A percentile compares a stretch with the other conserved stretches of the same genome.
phyloP scores from a whole-genome alignment of 2,329 filamentous ascomycete genomes.

The Paracamarosporium sp. region DNA sequence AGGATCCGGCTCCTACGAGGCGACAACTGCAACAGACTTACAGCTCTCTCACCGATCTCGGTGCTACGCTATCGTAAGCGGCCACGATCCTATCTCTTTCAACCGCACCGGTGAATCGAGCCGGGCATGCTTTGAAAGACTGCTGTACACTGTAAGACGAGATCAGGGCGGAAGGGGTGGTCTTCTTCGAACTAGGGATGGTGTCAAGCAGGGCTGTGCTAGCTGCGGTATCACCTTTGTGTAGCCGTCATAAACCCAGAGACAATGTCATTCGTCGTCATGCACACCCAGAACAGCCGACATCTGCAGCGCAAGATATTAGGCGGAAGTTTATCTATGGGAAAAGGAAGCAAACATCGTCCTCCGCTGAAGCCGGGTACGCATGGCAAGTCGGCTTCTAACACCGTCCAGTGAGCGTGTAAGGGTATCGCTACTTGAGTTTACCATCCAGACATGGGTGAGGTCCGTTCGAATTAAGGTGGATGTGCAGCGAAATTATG shows the following conservation, averaged over 20 bases:
- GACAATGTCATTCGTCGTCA: slow-evolving; percentile 1
- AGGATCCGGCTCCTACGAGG: slow-evolving; percentile 7
- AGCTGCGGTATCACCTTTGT: slow-evolving; percentile 4
- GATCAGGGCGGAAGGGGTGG: background rate
- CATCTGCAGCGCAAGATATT: background rate
- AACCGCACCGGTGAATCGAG: background rate
- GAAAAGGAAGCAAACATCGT: background rate
- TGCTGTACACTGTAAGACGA: background rate
- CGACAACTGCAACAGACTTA: slow-evolving; percentile 1
- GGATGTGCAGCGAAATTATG: background rate
- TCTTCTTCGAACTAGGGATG: background rate
- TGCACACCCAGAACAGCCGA: slow-evolving; percentile 3
- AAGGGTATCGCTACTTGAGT: background rate
- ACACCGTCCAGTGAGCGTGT: background rate
- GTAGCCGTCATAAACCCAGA: background rate
- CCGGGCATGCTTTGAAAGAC: background rate
- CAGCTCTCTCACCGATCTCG: slow-evolving; percentile 8
- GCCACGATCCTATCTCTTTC: background rate
- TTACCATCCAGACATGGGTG: background rate
- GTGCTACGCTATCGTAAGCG: slow-evolving; percentile 3
- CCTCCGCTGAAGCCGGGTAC: background rate
- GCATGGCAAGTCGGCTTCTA: background rate
- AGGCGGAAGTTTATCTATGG: slow-evolving; percentile 1
- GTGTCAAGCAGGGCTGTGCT: background rate
- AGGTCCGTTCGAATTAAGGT: background rate